phyloP scores from a whole-genome alignment of 805 yeast species.

The Teunomyces panamensis region DNA sequence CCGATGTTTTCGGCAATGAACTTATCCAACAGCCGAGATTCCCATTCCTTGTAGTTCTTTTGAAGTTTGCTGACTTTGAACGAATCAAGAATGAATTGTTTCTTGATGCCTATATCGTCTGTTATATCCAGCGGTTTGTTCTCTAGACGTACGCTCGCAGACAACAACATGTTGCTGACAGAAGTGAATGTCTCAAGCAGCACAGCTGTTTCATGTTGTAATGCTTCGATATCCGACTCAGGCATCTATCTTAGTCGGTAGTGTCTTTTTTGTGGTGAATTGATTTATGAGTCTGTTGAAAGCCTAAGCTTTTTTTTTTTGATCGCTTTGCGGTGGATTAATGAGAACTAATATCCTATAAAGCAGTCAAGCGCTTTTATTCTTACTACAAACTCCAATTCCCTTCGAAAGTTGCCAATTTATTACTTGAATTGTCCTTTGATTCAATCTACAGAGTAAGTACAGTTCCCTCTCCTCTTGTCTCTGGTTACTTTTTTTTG shows the following conservation, averaged over 20 bases:
- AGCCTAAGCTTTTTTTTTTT: not conserved
- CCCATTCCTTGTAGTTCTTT: constrained; percentile 28
- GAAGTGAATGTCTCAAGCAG: not conserved
- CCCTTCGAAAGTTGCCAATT: no score
- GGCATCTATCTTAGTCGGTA: not conserved
- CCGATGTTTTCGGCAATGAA: constrained; percentile 22
- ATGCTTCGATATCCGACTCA: not conserved
- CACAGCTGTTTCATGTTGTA: not conserved
- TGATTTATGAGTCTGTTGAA: not conserved
- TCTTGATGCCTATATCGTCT: constrained; percentile 6
- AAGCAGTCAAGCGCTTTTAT: no score
- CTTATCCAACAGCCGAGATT: constrained; percentile 13
- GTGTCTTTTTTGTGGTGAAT: not conserved
- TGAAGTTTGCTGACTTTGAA: constrained; percentile 31
- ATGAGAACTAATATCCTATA: no score
- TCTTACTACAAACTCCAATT: not conserved
- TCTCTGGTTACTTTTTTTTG: no score
- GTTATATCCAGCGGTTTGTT: not conserved
- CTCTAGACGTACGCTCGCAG: not conserved
- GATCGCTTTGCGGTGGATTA: not conserved
- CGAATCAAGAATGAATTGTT: constrained; percentile 31
- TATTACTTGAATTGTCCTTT: no score
- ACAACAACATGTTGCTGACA: not conserved
- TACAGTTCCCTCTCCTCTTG: no score
- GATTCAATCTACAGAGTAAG: no score